phyloP scores from a whole-genome alignment of 2,329 filamentous ascomycete genomes.

The Nigrograna mackinnonii region DNA sequence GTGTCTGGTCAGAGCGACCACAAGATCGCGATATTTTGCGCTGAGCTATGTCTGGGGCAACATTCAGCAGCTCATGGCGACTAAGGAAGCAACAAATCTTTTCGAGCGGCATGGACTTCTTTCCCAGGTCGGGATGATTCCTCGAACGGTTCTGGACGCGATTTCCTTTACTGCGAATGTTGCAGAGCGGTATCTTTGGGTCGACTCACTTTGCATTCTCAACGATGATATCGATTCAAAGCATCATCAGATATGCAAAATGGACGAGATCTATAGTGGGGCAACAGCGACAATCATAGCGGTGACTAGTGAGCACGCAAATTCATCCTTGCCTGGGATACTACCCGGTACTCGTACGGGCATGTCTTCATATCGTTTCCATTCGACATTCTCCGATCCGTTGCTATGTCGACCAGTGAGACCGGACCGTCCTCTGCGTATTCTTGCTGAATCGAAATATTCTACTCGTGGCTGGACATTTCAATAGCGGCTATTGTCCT shows the following conservation, averaged over 20 bases:
- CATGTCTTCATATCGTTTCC: neutral
- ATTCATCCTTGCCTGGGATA: neutral
- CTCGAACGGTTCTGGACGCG: neutral
- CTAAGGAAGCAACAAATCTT: neutral
- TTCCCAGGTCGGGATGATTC: neutral
- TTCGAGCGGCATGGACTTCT: neutral
- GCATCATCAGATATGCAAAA: neutral
- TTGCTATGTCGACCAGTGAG: neutral
- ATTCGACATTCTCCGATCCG: neutral
- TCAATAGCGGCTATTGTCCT: neutral
- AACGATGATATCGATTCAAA: conserved; percentile 1
- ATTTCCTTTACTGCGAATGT: neutral
- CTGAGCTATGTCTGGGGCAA: conserved; percentile 4
- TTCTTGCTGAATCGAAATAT: neutral
- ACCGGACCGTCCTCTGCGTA: neutral
- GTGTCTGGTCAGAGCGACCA: neutral
- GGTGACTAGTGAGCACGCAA: neutral
- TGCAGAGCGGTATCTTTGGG: neutral
- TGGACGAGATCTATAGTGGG: neutral
- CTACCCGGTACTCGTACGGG: neutral
- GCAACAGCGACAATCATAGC: neutral
- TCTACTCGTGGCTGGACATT: neutral
- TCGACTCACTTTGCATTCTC: conserved; percentile 2
- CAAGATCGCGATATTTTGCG: neutral
- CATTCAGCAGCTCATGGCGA: neutral